Percentiles rank a stretch among this genome's conserved stretches.
phyloP scores from a whole-genome alignment of 2,329 filamentous ascomycete genomes.

The Byssothecium circinans region DNA sequence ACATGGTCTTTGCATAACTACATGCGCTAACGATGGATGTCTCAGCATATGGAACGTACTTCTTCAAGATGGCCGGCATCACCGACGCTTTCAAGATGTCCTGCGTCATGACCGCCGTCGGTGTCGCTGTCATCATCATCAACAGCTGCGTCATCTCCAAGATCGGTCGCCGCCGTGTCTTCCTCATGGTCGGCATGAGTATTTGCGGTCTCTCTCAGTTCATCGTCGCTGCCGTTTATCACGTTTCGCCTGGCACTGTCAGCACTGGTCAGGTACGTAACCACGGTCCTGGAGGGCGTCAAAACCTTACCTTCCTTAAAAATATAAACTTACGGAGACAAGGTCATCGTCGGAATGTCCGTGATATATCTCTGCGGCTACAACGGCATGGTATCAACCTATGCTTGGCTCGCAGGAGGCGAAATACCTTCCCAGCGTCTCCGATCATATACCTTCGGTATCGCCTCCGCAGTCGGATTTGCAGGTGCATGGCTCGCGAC shows the following conservation, averaged over 20 bases:
- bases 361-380: constrained; percentile 59
- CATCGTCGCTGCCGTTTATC: constrained; percentile 57
- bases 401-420: constrained; percentile 61
- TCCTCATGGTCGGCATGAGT: constrained; percentile 55
- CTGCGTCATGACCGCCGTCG: constrained; percentile 58
- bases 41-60: constrained; percentile 36
- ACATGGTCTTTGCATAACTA: background rate
- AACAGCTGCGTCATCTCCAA: constrained; percentile 58
- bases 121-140: constrained; percentile 56
- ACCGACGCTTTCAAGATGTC: constrained; percentile 56
- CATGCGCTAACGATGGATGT: background rate
- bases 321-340: constrained; percentile 2
- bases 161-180: constrained; percentile 56
- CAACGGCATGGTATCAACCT: constrained; percentile 58
- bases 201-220: constrained; percentile 61
- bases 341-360: constrained; percentile 55
- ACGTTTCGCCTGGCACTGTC: constrained; percentile 44
- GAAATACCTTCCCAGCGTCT: constrained; percentile 61
- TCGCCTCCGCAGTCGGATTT: constrained; percentile 57
- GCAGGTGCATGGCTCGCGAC: constrained; percentile 60
- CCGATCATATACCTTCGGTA: constrained; percentile 60
- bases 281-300: background rate
- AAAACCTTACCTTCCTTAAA: no score
- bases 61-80: constrained; percentile 37
- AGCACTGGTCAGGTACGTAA: constrained; percentile 44